phyloP scores from a whole-genome alignment of 306 rosid species.

The Vicia sativa region DNA sequence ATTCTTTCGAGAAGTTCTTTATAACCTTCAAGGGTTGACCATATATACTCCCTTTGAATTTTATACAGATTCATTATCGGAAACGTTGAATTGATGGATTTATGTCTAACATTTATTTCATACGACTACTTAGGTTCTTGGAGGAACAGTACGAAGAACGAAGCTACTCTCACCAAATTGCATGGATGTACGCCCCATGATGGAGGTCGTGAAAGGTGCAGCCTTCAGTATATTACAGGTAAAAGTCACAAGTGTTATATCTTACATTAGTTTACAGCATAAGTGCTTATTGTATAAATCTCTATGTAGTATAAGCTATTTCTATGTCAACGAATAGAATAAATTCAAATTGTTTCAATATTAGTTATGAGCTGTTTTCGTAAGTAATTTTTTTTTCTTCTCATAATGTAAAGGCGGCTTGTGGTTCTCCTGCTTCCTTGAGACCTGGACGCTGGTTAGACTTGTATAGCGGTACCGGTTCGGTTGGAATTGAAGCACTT shows the following conservation, averaged over 20 bases:
- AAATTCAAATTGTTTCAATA: background rate
- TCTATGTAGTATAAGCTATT: background rate
- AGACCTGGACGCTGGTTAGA: conserved; percentile 98
- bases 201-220: conserved; percentile 98
- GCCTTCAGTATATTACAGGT: conserved; percentile 95
- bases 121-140: conserved; percentile 67
- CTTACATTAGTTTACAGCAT: background rate
- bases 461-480: conserved; percentile 96
- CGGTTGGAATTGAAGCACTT: conserved; percentile 97
- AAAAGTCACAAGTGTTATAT: conserved; percentile 21
- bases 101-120: conserved; percentile 12
- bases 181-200: conserved; percentile 98
- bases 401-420: conserved; percentile 69
- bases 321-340: background rate
- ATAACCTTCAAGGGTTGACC: background rate
- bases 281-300: background rate
- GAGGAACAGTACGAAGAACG: conserved; percentile 87
- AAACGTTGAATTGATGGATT: conserved; percentile 15
- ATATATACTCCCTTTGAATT: background rate
- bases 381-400: conserved; percentile 30
- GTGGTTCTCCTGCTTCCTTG: conserved; percentile 87
- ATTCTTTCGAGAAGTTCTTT: background rate
- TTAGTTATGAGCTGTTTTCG: background rate
- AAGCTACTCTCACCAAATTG: conserved; percentile 92
- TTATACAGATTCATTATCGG: background rate